These are phyloP conservation scores for Hanseniaspora occidentalis DNA, from an alignment of 805 yeast genomes.

Conservation along the genomic window DNA sequence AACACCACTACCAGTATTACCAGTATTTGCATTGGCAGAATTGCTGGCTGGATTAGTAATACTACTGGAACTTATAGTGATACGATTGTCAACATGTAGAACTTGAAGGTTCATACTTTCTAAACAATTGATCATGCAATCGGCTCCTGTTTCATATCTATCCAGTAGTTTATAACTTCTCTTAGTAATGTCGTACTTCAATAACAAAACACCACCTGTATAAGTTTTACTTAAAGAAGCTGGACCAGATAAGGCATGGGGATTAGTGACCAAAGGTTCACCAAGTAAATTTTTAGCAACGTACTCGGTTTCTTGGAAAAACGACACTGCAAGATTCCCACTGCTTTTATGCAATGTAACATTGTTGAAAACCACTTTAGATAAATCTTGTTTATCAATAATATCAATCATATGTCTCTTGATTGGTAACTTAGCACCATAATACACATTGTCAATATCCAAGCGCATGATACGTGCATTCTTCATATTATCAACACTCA, in stretches of 20 bases:
- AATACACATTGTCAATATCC: constrained; percentile 29
- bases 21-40: neutral
- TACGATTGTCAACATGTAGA: neutral
- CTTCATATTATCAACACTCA: constrained; percentile 57
- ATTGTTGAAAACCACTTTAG: constrained; percentile 39
- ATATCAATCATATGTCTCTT: constrained; percentile 39
- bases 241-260: constrained; percentile 12
- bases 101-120: neutral
- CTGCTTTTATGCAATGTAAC: constrained; percentile 60
- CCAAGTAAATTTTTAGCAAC: constrained; percentile 67
- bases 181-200: constrained; percentile 57
- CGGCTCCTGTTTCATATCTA: neutral
- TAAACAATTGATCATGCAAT: neutral
- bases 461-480: constrained; percentile 45
- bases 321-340: constrained; percentile 49
- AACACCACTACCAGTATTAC: neutral
- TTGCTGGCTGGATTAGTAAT: neutral
- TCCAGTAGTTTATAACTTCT: constrained; percentile 58
- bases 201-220: constrained; percentile 42
- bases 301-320: constrained; percentile 46
- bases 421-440: constrained; percentile 50
- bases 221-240: constrained; percentile 42
- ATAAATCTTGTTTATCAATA: constrained; percentile 15
- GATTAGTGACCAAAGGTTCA: constrained; percentile 43
- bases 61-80: neutral